A percentile compares a stretch with the other conserved stretches of the same genome.
These are phyloP conservation scores for Volvox carteri DNA, from an alignment of 163 green algal genomes.

Conservation along the genomic window DNA sequence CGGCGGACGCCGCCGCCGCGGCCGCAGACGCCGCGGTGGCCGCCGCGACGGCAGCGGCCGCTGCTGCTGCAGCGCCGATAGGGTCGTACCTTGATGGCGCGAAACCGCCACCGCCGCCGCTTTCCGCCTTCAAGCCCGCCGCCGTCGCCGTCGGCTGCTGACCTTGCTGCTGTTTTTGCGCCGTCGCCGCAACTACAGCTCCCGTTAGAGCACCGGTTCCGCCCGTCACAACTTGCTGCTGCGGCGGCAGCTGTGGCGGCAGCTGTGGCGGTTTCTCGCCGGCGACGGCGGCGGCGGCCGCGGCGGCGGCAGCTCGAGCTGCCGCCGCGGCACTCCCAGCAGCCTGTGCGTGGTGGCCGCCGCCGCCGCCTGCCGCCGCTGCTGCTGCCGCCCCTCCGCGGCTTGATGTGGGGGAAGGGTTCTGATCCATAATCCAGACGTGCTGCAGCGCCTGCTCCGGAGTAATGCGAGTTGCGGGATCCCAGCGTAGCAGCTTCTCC, in stretches of 20 bases:
- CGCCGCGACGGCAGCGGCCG: not conserved
- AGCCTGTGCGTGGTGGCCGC: not conserved
- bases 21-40: not conserved
- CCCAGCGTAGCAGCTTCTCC: conserved; percentile 78
- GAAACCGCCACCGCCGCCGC: not conserved
- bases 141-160: conserved; percentile 4
- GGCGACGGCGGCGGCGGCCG: conserved; percentile 72
- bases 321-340: conserved; percentile 20
- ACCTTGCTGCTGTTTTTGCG: conserved; percentile 12
- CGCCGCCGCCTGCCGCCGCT: conserved; percentile 73
- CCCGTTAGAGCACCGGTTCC: not conserved
- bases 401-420: conserved; percentile 18
- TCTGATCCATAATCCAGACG: conserved; percentile 73
- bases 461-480: conserved; percentile 74
- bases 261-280: not conserved
- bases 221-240: not conserved
- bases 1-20: not conserved
- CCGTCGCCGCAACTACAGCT: not conserved
- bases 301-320: conserved; percentile 55
- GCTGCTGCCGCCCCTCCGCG: conserved; percentile 53
- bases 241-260: conserved; percentile 6
- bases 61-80: conserved; percentile 13
- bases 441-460: conserved; percentile 83
- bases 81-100: not conserved
- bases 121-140: not conserved